Base-by-base conservation (phyloP, 306 rosid species). In the Rosa persica region DNA sequence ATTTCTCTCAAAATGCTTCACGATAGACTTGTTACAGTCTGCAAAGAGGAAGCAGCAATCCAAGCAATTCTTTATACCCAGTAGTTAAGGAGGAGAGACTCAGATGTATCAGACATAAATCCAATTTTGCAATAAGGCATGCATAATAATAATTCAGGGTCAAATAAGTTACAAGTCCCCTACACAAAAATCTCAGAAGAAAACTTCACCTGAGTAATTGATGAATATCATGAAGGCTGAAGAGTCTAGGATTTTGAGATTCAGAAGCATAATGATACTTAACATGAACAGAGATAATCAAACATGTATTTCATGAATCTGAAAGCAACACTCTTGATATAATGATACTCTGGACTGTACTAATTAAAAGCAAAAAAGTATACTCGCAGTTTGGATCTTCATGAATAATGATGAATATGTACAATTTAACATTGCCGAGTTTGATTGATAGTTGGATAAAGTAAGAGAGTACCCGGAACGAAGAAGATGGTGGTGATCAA, bases 1-100 rank as follows among this genome's bases (percentile, higher is more conserved):
- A 87, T 89, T 74, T 30, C 36, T 70, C 77, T 76, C 81, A 36
- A 79, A 72, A 46, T 27, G 3, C 27, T 22, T 68, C 39, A 42
- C 57, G 72, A 23, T 49, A 55, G 34, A 74, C 8, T 27, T 9
- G n/a, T 27, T 54, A 20, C 4, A 51, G 7, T 34, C 55, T 36
- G 49, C 19, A 72, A 72, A 30, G 27, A 43, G 46, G 36, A 30
- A 30, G 11, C 36, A 30, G 36, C 36, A 20, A n/a, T 27, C 47
- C 64, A 34, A 17, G 30, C 19, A 20, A 49, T 72, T 25, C 4
- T n/a, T 20, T 55, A 55, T 25, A 60, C 62, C 25, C 38, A 20
- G 75, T 22, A 25, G 16, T 48, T 30, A 0, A 30, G 5, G n/a
- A 38, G 5, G 3, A 1, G 57, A 52, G 5, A 52, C 22, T 19